Percentiles rank a stretch among this genome's conserved stretches.
Conservation (phyloP, 108 stramenopile species). For the Nannochloropsis oceanica region DNA sequence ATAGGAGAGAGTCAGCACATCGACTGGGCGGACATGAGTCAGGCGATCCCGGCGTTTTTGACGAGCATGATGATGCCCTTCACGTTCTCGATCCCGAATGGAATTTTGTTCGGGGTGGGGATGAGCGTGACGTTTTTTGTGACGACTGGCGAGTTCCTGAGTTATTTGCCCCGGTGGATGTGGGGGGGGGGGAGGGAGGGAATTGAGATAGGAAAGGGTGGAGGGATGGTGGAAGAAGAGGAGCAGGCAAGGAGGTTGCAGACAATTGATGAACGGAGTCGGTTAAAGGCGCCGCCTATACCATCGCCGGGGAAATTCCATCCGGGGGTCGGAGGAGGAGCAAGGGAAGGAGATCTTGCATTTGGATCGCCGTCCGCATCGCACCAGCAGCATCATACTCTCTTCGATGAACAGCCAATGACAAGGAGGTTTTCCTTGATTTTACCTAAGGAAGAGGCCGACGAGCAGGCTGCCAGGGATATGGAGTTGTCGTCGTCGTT, state of each 20-base stretch:
- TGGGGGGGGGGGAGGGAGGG: neutral
- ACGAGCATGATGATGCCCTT: constrained; percentile 65
- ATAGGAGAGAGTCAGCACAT: constrained; percentile 42
- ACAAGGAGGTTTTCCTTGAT: neutral
- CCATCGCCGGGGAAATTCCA: neutral
- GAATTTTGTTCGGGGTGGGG: constrained; percentile 37
- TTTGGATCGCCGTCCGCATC: neutral
- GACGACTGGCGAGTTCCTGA: neutral
- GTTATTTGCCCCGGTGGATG: neutral
- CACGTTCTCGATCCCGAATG: constrained; percentile 50
- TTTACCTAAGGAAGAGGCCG: neutral
- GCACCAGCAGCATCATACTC: neutral
- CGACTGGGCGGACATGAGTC: constrained; percentile 47
- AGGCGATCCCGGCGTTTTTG: constrained; percentile 59
- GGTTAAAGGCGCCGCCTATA: neutral
- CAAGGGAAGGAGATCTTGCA: neutral
- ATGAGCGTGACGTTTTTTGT: neutral
- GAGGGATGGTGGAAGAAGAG: neutral
- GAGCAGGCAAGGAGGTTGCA: neutral
- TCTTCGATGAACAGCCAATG: neutral
- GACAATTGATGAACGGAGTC: neutral
- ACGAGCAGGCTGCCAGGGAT: neutral
- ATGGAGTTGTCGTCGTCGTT: neutral
- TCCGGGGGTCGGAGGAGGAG: neutral
- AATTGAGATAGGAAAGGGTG: neutral